Percentiles rank a stretch among this genome's conserved stretches.
phyloP scores from a whole-genome alignment of 192 early-diverging fungal species.

The Umbelopsis vinacea region DNA sequence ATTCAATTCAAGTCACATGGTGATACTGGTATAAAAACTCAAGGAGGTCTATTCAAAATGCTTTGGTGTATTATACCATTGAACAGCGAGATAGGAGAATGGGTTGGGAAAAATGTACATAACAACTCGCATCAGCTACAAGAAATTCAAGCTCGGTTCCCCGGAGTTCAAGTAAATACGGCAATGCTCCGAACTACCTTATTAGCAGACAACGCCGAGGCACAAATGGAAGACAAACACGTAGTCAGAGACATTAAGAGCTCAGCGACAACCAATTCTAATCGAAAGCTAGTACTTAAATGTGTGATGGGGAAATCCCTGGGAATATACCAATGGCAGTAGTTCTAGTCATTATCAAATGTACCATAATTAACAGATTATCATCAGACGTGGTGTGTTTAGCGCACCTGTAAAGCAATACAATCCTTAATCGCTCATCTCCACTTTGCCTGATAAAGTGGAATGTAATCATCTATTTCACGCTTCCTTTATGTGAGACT shows the following conservation, averaged over 20 bases:
- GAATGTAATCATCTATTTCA: too few species aligned
- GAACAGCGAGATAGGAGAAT: not conserved
- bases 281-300: constrained; percentile 10
- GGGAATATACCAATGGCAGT: constrained; percentile 4
- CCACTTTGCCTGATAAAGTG: too few species aligned
- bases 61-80: not conserved
- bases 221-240: too few species aligned
- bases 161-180: not conserved
- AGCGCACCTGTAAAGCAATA: too few species aligned
- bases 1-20: constrained; percentile 11
- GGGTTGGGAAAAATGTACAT: not conserved
- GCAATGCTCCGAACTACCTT: constrained; percentile 9
- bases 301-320: constrained; percentile 14
- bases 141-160: not conserved
- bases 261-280: not conserved
- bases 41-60: constrained; percentile 7
- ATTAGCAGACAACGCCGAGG: not conserved
- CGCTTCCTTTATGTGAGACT: too few species aligned
- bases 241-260: not conserved
- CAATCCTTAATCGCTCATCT: too few species aligned
- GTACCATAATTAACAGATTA: constrained; percentile 1
- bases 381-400: too few species aligned
- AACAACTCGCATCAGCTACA: not conserved
- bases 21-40: not conserved
- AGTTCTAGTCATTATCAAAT: not conserved